Evolutionary conservation across 177 flowering plant species (phyloP), one percentile per base, ranked within the genome.

Genomic region (Vitis hybrid): DNA sequence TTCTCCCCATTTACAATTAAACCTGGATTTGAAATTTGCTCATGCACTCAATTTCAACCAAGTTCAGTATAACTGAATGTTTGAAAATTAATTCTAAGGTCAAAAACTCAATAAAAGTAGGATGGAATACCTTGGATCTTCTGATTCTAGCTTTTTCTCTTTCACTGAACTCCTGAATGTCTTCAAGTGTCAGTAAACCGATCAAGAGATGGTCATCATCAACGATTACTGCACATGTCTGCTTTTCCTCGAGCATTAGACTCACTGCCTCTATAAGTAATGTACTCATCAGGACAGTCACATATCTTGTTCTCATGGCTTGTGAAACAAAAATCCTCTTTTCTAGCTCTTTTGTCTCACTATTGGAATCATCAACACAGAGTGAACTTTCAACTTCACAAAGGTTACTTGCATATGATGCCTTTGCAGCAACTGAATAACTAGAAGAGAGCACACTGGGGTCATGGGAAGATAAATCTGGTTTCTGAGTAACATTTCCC

Each of bases 221-320:
- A 64, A 87, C 87, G 63, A 94, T 81, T 50, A 92, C 56, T 18
- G 95, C 97, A 86, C 86, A 92, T 52, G 88, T 78, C 74, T 92
- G 95, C 85, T 88, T 92, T 75, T 86, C 92, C 4, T 69, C 82
- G 30, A 91, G 88, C 98, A 94, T 90, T 66, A 84, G 87, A 67
- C 76, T 68, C 73, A 92, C 79, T 46, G 86, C 90, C 77, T 92
- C 94, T 15, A 76, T 69, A 30, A 94, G 81, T 24, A 65, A 78
- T 54, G 94, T 86, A 77, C 72, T 78, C 88, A 79, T 79, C 55
- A 73, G 50, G 48, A 91, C 86, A 17, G 88, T 82, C 13, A 84
- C 87, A 74, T 72, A 94, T 73, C 81, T 85, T 55, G 86, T 92
- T 68, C 83, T 83, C 98, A 94, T 94, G 78, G 95, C 97, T 75